These are phyloP conservation scores for Epichloe glyceriae DNA, from an alignment of 2,329 filamentous ascomycete genomes.

Conservation along the genomic window DNA sequence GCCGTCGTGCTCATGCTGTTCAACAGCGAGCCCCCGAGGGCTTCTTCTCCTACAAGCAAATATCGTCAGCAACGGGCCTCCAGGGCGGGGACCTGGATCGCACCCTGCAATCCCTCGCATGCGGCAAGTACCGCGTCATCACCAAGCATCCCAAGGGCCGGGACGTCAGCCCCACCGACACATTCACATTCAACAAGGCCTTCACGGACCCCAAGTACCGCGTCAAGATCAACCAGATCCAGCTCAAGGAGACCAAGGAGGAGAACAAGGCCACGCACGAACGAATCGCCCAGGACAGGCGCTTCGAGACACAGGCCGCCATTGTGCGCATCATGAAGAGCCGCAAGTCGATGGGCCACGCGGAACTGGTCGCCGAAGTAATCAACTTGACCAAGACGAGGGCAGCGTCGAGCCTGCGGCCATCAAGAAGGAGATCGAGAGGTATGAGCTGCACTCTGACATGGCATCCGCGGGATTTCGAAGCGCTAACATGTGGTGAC, in stretches of 20 bases:
- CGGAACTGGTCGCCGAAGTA: constrained; percentile 81
- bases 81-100: constrained; percentile 68
- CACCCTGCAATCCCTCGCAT: constrained; percentile 89
- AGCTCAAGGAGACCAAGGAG: constrained; percentile 87
- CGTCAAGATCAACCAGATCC: constrained; percentile 98
- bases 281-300: constrained; percentile 73
- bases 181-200: constrained; percentile 65
- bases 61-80: constrained; percentile 62
- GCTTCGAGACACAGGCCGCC: constrained; percentile 93
- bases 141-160: constrained; percentile 73
- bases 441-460: constrained; percentile 37
- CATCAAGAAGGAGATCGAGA: constrained; percentile 96
- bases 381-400: constrained; percentile 81
- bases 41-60: constrained; percentile 60
- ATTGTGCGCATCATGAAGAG: constrained; percentile 97
- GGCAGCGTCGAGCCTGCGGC: constrained; percentile 75
- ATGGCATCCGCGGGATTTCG: no score
- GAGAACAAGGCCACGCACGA: constrained; percentile 94
- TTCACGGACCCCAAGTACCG: constrained; percentile 76
- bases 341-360: constrained; percentile 72
- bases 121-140: constrained; percentile 74
- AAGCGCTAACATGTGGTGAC: background rate
- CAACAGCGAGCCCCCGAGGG: constrained; percentile 53
- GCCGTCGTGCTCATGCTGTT: constrained; percentile 84
- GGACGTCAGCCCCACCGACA: constrained; percentile 67